These are phyloP conservation scores for Odontarrhena argentea DNA, from an alignment of 345 rosid species.

Conservation along the genomic window DNA sequence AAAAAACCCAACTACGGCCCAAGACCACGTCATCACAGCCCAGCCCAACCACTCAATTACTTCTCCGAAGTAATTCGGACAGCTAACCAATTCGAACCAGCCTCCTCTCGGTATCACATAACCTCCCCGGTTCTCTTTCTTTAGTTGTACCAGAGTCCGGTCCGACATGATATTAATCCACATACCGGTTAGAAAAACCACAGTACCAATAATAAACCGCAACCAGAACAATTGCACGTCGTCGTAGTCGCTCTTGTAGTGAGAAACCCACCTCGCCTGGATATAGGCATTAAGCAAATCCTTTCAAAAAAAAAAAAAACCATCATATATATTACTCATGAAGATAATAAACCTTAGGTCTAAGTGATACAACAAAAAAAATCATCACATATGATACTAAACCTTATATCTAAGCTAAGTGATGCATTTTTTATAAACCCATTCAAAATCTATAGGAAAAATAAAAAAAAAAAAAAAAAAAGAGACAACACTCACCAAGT, in stretches of 20 bases:
- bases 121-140: conserved; percentile 63
- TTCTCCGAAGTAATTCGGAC: conserved; percentile 91
- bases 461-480: too few species aligned
- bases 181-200: conserved; percentile 65
- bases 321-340: too few species aligned
- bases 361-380: too few species aligned
- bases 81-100: conserved; percentile 77
- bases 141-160: conserved; percentile 61
- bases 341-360: too few species aligned
- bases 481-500: too few species aligned
- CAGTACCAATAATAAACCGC: conserved; percentile 53
- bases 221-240: conserved; percentile 56
- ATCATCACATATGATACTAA: too few species aligned
- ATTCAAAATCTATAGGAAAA: too few species aligned
- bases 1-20: conserved; percentile 78
- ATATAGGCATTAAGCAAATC: neutral
- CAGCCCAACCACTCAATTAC: conserved; percentile 87
- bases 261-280: conserved; percentile 74
- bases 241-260: conserved; percentile 60
- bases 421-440: too few species aligned
- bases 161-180: conserved; percentile 72
- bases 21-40: conserved; percentile 86
- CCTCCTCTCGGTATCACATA: conserved; percentile 83
- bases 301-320: too few species aligned
- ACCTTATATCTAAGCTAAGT: too few species aligned